Base-by-base conservation (phyloP, 176 grass and related monocot species). In the Otatea glauca region DNA sequence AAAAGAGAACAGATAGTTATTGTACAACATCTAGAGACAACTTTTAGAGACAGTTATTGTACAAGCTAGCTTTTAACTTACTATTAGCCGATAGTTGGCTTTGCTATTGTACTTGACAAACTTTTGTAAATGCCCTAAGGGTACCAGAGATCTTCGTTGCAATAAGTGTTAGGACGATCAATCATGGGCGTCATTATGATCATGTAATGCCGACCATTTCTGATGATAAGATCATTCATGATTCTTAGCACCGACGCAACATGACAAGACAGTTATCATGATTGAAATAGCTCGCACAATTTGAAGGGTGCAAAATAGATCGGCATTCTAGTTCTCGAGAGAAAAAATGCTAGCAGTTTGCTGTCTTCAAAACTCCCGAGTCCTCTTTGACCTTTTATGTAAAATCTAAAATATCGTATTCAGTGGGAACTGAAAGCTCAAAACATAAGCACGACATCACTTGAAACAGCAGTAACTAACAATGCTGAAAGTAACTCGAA, bases 231-330 rank as follows among this genome's bases (percentile, higher is more conserved):
- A 54, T 34, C 59, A 45, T 24, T 48, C 59, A 56, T 81, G 39
- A 66, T 81, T 74, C 60, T 21, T 43, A 35, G 47, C 59, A 56
- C 58, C 38, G 70, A 81, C 70, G 24, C 8, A 39, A 18, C 14
- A 15, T 27, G 51, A 75, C 13, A 64, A 7, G 63, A 73, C 68
- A 12, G 50, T 65, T 80, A 65, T 23, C 68, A 74, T 81, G 85
- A 39, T 45, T 67, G 48, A 64, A 68, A 60, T 16, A 68, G 0
- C 27, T 18, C 12, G 12, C 24, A 48, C 48, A 14, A 65, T 48
- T 12, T 75, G 23, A 37, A 14, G 9, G 13, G n/a, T 5, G 34
- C 9, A 68, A 75, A 62, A 75, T 18, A 64, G 39, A 27, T 27
- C 43, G 5, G 8, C 1, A 3, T 32, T 32, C 61, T 64, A 32